Base-by-base conservation (phyloP, 768 basidiomycete genomes). In the Leucocoprinus birnbaumii region DNA sequence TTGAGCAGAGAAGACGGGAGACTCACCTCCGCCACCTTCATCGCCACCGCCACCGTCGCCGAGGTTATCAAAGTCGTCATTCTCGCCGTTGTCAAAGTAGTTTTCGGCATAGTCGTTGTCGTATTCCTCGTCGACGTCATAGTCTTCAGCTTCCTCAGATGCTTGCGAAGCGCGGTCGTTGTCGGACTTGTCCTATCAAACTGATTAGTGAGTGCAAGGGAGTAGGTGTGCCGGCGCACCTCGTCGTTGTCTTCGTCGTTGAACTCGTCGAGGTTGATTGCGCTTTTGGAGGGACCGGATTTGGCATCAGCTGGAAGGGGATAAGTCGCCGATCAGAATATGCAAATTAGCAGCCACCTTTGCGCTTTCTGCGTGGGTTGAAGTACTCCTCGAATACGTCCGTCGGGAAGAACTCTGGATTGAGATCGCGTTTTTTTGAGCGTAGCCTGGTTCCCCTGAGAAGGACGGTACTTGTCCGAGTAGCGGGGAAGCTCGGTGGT, bases 21-120 rank as follows among this genome's bases (percentile, higher is more conserved):
- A 47, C 43, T 41, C 51, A 49, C 62, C 66, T 61, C 82, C 84
- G 56, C 82, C 87, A 37, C 83, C 86, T 26, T 80, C 87, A 38
- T 80, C 87, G 16, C 80, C 89, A 3, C 79, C 88, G 9, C 78
- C 86, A 0, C 83, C 86, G 8, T 80, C 91, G 4, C 86, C 89
- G 19, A 89, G 67, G 62, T 91, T 86, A 62, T 94, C 91, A 52
- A 80, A 68, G 63, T 93, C 89, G 50, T 93, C 91, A 3, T 77
- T 85, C 68, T 92, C 91, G 16, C 91, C 91, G 51, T 91, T 92
- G 67, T 94, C 91, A 65, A 94, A 94, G 76, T 94, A 93, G 65
- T 94, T 91, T 58, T 89, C 87, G 2, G 87, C 91, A 58, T 94
- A 94, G 59, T 94, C 91, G 60, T 94, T 92, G 68, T 93, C 91